Conservation (phyloP, 2,329 filamentous ascomycete genomes). For the Ophiostoma ulmi region DNA sequence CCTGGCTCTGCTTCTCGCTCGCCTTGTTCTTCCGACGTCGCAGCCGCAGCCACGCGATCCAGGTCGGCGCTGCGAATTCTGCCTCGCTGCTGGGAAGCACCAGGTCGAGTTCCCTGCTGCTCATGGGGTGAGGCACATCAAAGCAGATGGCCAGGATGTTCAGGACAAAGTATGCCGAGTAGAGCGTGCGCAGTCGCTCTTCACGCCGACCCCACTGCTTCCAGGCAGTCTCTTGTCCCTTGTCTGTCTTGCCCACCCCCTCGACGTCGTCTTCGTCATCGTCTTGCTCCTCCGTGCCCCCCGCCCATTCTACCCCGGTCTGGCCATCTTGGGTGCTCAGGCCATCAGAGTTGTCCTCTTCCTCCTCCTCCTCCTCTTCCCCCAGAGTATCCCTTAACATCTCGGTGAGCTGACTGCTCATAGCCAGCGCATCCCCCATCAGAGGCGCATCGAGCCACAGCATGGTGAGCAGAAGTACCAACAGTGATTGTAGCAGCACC, state of each 20-base stretch:
- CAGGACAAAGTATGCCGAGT: constrained; percentile 17
- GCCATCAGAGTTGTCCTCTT: background rate
- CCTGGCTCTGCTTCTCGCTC: background rate
- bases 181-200: constrained; percentile 16
- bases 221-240: background rate
- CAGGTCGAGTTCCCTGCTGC: background rate
- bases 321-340: no score
- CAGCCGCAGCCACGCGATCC: constrained; percentile 10
- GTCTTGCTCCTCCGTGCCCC: background rate
- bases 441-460: constrained; percentile 13
- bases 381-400: background rate
- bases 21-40: background rate
- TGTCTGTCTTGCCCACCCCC: background rate
- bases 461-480: constrained; percentile 4
- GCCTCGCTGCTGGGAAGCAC: constrained; percentile 10
- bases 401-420: constrained; percentile 15
- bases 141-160: constrained; percentile 17
- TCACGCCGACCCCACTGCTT: background rate
- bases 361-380: background rate
- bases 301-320: no score
- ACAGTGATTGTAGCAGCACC: background rate
- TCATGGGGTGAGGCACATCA: constrained; percentile 7
- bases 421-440: constrained; percentile 16
- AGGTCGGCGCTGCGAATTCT: constrained; percentile 11
- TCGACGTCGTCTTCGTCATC: background rate